Percentiles rank a stretch among this genome's conserved stretches.
Evolutionary conservation across 2,329 filamentous ascomycete species (phyloP).

Genomic region (Orbilia quercus): DNA sequence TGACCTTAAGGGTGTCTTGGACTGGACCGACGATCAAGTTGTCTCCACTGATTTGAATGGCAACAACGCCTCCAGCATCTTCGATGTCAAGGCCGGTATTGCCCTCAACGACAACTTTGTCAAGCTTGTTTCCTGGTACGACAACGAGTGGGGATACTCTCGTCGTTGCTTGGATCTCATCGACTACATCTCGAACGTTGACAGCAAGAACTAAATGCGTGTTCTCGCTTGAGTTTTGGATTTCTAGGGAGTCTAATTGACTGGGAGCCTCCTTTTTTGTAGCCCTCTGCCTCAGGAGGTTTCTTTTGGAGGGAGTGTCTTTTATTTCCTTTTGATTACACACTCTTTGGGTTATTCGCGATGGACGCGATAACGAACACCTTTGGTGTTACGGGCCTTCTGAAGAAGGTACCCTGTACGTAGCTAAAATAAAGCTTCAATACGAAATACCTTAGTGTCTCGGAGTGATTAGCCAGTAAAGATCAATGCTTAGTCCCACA

Average conservation of each 20-base stretch:
- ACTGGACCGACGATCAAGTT: slow-evolving; percentile 95
- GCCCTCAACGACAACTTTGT: slow-evolving; percentile 98
- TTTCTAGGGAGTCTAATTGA: slow-evolving; percentile 11
- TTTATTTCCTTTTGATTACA: slow-evolving; percentile 23
- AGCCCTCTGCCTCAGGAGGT: neutral
- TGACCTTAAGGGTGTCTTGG: slow-evolving; percentile 87
- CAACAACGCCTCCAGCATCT: slow-evolving; percentile 94
- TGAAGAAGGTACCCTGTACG: slow-evolving; percentile 19
- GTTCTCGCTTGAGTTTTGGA: neutral
- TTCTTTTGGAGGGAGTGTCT: slow-evolving; percentile 23
- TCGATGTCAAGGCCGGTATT: slow-evolving; percentile 99
- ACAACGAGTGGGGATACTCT: slow-evolving; percentile 99
- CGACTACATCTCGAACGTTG: slow-evolving; percentile 49
- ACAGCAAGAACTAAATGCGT: slow-evolving; percentile 23
- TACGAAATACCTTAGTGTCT: neutral
- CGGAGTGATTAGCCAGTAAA: too few relatives aligned
- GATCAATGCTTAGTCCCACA: neutral
- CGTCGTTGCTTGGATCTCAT: slow-evolving; percentile 87
- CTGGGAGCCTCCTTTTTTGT: neutral
- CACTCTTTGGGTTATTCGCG: slow-evolving; percentile 24
- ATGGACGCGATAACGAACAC: slow-evolving; percentile 5
- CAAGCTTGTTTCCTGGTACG: slow-evolving; percentile 98
- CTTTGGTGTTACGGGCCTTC: slow-evolving; percentile 9
- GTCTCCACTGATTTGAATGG: slow-evolving; percentile 95
- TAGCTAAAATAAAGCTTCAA: slow-evolving; percentile 30